Percentiles rank a stretch among this genome's conserved stretches.
Evolutionary conservation across 768 basidiomycete genomes (phyloP).

Genomic region (Pleurotus eryngii): DNA sequence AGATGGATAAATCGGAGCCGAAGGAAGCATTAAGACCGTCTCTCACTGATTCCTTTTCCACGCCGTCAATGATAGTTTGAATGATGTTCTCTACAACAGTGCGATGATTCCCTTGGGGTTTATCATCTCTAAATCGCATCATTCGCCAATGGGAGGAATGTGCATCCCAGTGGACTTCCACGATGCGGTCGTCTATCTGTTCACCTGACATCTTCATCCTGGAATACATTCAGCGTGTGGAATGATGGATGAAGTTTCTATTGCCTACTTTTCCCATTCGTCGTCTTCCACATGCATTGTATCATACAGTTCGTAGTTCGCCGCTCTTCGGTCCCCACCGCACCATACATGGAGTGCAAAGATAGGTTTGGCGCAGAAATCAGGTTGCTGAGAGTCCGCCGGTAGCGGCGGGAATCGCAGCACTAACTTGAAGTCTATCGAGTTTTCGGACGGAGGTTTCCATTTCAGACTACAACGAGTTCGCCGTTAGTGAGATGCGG

Average conservation of each 20-base stretch:
- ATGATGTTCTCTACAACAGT: constrained; percentile 86
- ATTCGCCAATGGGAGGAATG: constrained; percentile 70
- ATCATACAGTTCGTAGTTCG: constrained; percentile 83
- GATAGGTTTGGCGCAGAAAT: constrained; percentile 80
- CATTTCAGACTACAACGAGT: constrained; percentile 78
- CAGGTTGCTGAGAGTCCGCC: constrained; percentile 56
- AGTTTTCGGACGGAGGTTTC: constrained; percentile 98
- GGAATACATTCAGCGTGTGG: not conserved
- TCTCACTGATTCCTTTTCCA: constrained; percentile 82
- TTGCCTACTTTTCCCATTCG: constrained; percentile 87
- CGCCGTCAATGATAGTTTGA: constrained; percentile 89
- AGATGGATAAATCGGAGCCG: constrained; percentile 8
- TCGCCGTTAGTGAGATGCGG: constrained; percentile 8
- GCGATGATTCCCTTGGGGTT: constrained; percentile 87
- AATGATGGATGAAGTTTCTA: no score
- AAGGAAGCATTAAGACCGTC: constrained; percentile 5
- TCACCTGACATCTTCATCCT: constrained; percentile 84
- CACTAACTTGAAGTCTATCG: constrained; percentile 94
- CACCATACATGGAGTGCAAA: constrained; percentile 84
- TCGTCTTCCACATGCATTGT: constrained; percentile 80
- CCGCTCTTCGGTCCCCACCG: constrained; percentile 54
- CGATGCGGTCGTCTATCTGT: constrained; percentile 89
- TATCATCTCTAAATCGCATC: constrained; percentile 94
- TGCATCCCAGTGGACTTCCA: constrained; percentile 91
- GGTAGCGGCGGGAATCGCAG: constrained; percentile 81